Evolutionary conservation across 257 asterid species (phyloP), one percentile per base, ranked within the genome.

Genomic region (Nicotiana obtusifolia): DNA sequence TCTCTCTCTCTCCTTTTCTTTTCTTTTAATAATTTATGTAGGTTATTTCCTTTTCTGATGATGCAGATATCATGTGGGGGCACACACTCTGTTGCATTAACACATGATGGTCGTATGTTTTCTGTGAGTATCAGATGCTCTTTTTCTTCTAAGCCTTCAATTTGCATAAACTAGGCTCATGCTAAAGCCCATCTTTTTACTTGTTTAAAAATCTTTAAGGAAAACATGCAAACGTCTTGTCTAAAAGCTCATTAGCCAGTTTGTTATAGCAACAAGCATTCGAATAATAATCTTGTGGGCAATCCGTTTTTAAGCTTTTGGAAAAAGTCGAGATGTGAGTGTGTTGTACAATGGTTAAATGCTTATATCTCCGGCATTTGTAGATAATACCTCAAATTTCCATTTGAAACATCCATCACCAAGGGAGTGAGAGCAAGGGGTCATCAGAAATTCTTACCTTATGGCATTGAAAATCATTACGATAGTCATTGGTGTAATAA

Each of bases 51-150:
- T 31, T 75, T 75, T 75, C 66, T 85, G 76, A 35, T 85, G 82
- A n/a, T 91, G 90, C 91, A 96, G 99, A 88, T 96, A 59, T 93
- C 99, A 35, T 96, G 99, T 84, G 99, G 99, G 80, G 99, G 99
- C 79, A 96, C 99, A 35, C 98, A 96, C 86, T 96, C 99, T 17
- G 99, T 96, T 69, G 97, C 98, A 31, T 83, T 94, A 79, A 91
- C 99, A 31, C 86, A 84, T 49, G 99, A 96, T 87, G 99, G 99
- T 8, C 95, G 91, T 84, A 92, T 96, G 92, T 94, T 89, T 89
- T 85, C 97, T 17, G 99, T 96, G 84, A 90, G 97, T 88, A 73
- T 69, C 75, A 35, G 10, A 15, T 16, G 16, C 49, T 22, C 14
- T 22, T 69, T 22, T 35, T 44, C 62, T 41, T 78, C 49, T 62